Conservation (phyloP, 1,139 yeast species). For the Lodderomyces theae region DNA sequence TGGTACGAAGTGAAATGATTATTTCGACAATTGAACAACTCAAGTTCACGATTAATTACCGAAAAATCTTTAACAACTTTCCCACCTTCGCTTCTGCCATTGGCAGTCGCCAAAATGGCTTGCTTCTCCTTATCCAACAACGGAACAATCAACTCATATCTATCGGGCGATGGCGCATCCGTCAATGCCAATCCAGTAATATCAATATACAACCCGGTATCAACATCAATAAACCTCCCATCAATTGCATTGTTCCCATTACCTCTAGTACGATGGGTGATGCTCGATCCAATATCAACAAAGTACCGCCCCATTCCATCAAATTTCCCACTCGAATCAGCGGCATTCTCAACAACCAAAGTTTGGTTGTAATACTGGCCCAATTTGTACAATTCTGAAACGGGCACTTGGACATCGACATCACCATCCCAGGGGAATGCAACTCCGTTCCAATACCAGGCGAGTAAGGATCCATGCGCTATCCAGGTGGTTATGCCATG, state of each 20-base stretch:
- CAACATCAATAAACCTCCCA: constrained; percentile 76
- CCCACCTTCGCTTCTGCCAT: constrained; percentile 6
- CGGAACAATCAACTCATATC: constrained; percentile 17
- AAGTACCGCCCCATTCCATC: constrained; percentile 42
- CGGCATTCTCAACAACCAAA: constrained; percentile 31
- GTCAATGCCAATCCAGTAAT: constrained; percentile 53
- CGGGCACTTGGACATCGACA: constrained; percentile 56
- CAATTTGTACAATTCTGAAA: constrained; percentile 41
- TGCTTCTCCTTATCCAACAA: constrained; percentile 14
- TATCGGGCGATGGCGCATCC: constrained; percentile 31
- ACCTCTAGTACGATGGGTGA: constrained; percentile 32
- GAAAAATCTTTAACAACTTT: constrained; percentile 16
- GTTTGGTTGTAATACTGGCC: constrained; percentile 44
- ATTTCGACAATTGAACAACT: constrained; percentile 45
- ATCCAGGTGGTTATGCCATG: constrained; percentile 39
- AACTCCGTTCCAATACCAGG: constrained; percentile 52
- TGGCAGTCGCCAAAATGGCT: constrained; percentile 11
- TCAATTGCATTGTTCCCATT: constrained; percentile 66
- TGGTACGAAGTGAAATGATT: constrained; percentile 34
- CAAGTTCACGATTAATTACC: constrained; percentile 24
- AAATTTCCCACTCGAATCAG: constrained; percentile 25
- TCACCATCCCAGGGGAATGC: constrained; percentile 57
- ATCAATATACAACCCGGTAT: constrained; percentile 75
- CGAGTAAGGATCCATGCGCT: constrained; percentile 42
- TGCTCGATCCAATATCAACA: constrained; percentile 39